Evolutionary conservation across 2,329 filamentous ascomycete species (phyloP).

Genomic region (Endothia cerciana): DNA sequence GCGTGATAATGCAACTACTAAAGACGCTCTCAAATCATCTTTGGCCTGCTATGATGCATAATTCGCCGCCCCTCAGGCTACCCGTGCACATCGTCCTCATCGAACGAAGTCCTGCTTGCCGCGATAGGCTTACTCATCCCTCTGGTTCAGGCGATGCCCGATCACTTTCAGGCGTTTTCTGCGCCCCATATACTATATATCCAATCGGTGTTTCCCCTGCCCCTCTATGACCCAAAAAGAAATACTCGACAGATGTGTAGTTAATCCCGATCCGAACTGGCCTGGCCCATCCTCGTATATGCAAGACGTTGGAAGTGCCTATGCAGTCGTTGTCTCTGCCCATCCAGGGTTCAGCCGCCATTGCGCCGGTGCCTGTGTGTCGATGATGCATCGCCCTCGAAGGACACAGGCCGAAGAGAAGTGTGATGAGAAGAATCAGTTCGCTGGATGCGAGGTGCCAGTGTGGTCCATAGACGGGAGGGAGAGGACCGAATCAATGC

Average conservation of each 20-base stretch:
- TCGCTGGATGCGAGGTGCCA: neutral
- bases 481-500: neutral
- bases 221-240: neutral
- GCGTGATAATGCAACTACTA: slow-evolving; percentile 18
- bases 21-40: neutral
- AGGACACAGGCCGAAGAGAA: neutral
- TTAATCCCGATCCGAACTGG: neutral
- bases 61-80: neutral
- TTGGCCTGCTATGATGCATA: neutral
- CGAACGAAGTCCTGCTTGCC: slow-evolving; percentile 2
- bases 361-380: neutral
- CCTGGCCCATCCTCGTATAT: neutral
- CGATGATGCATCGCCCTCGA: neutral
- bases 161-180: neutral
- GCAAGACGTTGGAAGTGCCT: neutral
- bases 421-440: neutral
- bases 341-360: neutral
- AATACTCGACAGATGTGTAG: neutral
- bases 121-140: slow-evolving; percentile 12
- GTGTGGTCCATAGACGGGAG: neutral
- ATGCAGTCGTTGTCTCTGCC: neutral
- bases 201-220: neutral
- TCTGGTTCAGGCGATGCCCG: neutral
- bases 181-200: neutral
- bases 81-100: slow-evolving; percentile 4